Evolutionary conservation across 169 alveolate species (phyloP), one percentile per base, ranked within the genome.

Genomic region (Babesia caballi): DNA sequence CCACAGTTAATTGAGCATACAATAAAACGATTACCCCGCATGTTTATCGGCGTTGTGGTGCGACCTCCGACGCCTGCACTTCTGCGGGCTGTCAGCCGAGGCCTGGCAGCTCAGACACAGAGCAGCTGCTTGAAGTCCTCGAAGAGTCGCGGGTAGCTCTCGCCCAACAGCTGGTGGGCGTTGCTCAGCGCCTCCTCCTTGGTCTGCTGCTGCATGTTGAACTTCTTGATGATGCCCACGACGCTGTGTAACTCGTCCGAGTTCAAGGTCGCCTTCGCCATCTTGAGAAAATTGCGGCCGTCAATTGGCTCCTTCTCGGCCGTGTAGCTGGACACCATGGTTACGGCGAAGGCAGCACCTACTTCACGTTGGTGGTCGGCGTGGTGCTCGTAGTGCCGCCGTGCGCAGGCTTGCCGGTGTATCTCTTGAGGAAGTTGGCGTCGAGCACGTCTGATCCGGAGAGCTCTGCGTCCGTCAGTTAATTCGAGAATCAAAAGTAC

Each of bases 201-300:
- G 28, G 91, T 83, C 63, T 83, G 94, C 61, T 82, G 91, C 69
- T 93, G 95, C 51, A 88, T 89, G 82, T 93, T 93, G 44, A 93
- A 83, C 66, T 91, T 85, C 67, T 90, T 89, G 50, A 93, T 93
- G 80, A 84, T 89, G 27, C 92, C 85, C 46, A 93, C 66, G 68
- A 93, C 85, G 38, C 65, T 67, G 67, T 85, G 78, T 60, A 93
- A 83, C 46, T 89, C 94, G 56, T 93, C 96, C 38, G 81, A 81
- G 11, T 82, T 67, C 52, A 91, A 68, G 28, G 90, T 68, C 41
- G 88, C 78, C 19, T 89, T 60, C 21, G 94, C 95, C 56, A 82
- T 73, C n/a, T 90, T 89, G 57, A 74, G 71, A 60, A 72, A 85
- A 21, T 60, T 70, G 19, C 83, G 66, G 27, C 83, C 85, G 40